Evolutionary conservation across 2,329 filamentous ascomycete species (phyloP), one percentile per base, ranked within the genome.

Genomic region (Phyllosticta citriasiana): DNA sequence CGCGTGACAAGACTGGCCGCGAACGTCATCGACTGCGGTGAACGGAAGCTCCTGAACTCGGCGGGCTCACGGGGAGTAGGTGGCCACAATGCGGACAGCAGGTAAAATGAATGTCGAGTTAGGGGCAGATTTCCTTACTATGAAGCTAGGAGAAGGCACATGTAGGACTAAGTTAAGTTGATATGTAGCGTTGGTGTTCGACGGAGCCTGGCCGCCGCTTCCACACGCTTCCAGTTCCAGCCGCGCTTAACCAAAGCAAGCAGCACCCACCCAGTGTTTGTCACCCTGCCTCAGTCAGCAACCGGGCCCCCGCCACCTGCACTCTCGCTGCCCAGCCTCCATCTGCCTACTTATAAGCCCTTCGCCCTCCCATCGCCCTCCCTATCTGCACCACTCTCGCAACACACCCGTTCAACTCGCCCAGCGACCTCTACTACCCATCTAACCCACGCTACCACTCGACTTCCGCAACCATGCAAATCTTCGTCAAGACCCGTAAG

Each of bases 401-500:
- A 60, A 52, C 57, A 65, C 63, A 65, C 59, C 57, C 60, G 57
- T 54, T 59, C 63, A 59, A 10, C 50, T 56, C 30, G 53, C 59
- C 19, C 59, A 59, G 57, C 64, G 64, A 64, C 51, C 62, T 57
- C 30, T 22, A 22, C 60, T 35, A 27, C 51, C 19, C 22, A n/a
- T 50, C 16, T 50, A 33, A 55, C 53, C 35, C 27, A 30, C 6
- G 4, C 52, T 14, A 12, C 10, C n/a, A 14, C 26, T 25, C 53
- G 24, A 30, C 35, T 22, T 4, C 40, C 57, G n/a, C 67, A 78
- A 86, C 68, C 77, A 95, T 96, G 92, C 92, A 96, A 84, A 96
- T 97, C 83, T 97, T 96, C 79, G 92, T 96, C 72, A 96, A 96
- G 87, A 96, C 91, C 70, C 84, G 88, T 91, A 82, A 84, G 88